A percentile compares a stretch with the other conserved stretches of the same genome.
phyloP scores from a whole-genome alignment of 805 yeast genomes.

The Wickerhamomyces bisporus region DNA sequence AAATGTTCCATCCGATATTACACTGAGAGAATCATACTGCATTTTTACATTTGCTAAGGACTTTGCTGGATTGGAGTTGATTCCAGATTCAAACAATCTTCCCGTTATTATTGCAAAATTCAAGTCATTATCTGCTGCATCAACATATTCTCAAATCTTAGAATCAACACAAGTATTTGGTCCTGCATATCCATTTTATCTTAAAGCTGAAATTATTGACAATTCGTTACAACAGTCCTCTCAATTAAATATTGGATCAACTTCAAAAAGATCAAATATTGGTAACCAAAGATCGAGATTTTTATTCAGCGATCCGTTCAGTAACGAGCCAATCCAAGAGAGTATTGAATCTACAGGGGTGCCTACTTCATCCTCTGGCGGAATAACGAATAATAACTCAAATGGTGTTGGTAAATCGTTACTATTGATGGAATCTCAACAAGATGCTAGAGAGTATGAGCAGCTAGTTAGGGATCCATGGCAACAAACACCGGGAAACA shows the following conservation, averaged over 20 bases:
- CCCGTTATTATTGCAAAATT: conserved; percentile 42
- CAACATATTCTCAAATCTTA: conserved; percentile 35
- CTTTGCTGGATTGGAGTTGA: conserved; percentile 45
- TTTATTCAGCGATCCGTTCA: conserved; percentile 62
- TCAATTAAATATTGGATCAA: conserved; percentile 14
- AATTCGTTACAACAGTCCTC: conserved; percentile 11
- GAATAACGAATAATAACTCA: conserved; percentile 3
- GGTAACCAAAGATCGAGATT: conserved; percentile 63
- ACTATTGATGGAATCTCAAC: conserved; percentile 34
- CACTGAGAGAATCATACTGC: conserved; percentile 60
- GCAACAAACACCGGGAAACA: conserved; percentile 12
- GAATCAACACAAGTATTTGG: conserved; percentile 45
- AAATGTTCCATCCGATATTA: conserved; percentile 59
- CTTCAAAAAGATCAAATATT: conserved; percentile 47
- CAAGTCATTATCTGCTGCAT: conserved; percentile 38
- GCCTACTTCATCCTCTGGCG: background rate
- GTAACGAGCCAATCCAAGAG: conserved; percentile 24
- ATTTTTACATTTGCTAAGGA: conserved; percentile 68
- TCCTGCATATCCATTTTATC: conserved; percentile 36
- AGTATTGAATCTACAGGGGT: conserved; percentile 15
- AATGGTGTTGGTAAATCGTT: conserved; percentile 37
- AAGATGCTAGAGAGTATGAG: conserved; percentile 35
- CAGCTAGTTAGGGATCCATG: conserved; percentile 41
- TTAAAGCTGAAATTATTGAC: conserved; percentile 38
- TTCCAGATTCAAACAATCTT: conserved; percentile 28